Evolutionary conservation across 352 stramenopile genomes (phyloP).

Genomic region (Phytophthora chlamydospora): DNA sequence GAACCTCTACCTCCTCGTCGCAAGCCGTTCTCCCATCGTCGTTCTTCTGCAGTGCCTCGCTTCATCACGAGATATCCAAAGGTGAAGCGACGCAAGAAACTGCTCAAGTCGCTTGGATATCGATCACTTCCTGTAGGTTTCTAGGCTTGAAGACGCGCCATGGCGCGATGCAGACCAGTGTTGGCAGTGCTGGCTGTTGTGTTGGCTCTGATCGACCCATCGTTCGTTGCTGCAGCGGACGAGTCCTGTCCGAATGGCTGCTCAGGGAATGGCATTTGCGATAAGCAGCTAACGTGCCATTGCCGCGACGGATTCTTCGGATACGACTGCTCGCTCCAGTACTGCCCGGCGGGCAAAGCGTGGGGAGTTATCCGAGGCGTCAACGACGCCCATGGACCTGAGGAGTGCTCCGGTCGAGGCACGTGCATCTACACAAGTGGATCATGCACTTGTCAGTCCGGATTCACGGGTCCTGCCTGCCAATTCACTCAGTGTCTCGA

Average conservation of each 20-base stretch:
- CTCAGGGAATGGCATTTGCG: slow-evolving; percentile 62
- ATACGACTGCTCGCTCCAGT: slow-evolving; percentile 67
- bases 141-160: background rate
- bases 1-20: slow-evolving; percentile 1
- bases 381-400: slow-evolving; percentile 51
- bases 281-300: slow-evolving; percentile 60
- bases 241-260: slow-evolving; percentile 65
- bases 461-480: slow-evolving; percentile 79
- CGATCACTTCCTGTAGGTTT: background rate
- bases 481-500: slow-evolving; percentile 62
- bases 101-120: slow-evolving; percentile 3
- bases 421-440: slow-evolving; percentile 72
- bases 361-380: slow-evolving; percentile 58
- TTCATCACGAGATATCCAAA: slow-evolving; percentile 18
- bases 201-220: background rate
- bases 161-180: slow-evolving; percentile 7
- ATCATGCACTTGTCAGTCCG: slow-evolving; percentile 81
- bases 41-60: slow-evolving; percentile 10
- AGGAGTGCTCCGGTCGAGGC: slow-evolving; percentile 70
- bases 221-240: slow-evolving; percentile 1
- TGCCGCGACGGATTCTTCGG: slow-evolving; percentile 63
- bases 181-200: slow-evolving; percentile 4
- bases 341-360: slow-evolving; percentile 52
- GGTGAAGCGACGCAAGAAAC: slow-evolving; percentile 38
- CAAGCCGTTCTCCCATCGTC: slow-evolving; percentile 25